Evolutionary conservation across 805 yeast species (phyloP).

Genomic region (Saturnispora galanensis): DNA sequence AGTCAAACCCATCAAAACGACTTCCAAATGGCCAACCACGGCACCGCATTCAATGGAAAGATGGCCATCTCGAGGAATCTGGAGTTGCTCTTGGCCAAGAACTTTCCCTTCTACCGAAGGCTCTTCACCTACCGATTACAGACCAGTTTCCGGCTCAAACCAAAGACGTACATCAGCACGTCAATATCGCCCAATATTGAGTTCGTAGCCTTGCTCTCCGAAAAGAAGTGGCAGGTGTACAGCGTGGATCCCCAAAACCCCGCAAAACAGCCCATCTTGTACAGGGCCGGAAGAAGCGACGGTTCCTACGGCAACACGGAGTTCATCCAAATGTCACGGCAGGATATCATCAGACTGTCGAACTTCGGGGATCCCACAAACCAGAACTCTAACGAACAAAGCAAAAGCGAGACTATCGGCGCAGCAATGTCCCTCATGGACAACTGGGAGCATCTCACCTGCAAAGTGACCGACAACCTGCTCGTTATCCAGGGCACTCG

Average conservation of each 20-base stretch:
- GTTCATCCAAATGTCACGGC: slow-evolving; percentile 4
- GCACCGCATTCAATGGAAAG: too few relatives aligned
- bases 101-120: slow-evolving; percentile 75
- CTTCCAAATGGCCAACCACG: too few relatives aligned
- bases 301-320: slow-evolving; percentile 52
- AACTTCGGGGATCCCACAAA: slow-evolving; percentile 17
- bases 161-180: slow-evolving; percentile 43
- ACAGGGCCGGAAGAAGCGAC: slow-evolving; percentile 58
- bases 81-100: slow-evolving; percentile 62
- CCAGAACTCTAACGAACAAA: not conserved
- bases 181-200: slow-evolving; percentile 56
- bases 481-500: slow-evolving; percentile 63
- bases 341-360: slow-evolving; percentile 19
- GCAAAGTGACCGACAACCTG: slow-evolving; percentile 48
- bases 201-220: slow-evolving; percentile 54
- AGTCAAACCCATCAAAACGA: too few relatives aligned
- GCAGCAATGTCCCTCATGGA: slow-evolving; percentile 29
- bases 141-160: slow-evolving; percentile 35
- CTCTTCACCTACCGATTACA: slow-evolving; percentile 45
- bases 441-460: slow-evolving; percentile 52
- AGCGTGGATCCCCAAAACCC: slow-evolving; percentile 36
- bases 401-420: slow-evolving; percentile 22
- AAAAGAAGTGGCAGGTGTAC: slow-evolving; percentile 67
- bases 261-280: slow-evolving; percentile 40
- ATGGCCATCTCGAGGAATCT: slow-evolving; percentile 22